phyloP scores from a whole-genome alignment of 208 protist species.

The Trypanosoma grayi region DNA sequence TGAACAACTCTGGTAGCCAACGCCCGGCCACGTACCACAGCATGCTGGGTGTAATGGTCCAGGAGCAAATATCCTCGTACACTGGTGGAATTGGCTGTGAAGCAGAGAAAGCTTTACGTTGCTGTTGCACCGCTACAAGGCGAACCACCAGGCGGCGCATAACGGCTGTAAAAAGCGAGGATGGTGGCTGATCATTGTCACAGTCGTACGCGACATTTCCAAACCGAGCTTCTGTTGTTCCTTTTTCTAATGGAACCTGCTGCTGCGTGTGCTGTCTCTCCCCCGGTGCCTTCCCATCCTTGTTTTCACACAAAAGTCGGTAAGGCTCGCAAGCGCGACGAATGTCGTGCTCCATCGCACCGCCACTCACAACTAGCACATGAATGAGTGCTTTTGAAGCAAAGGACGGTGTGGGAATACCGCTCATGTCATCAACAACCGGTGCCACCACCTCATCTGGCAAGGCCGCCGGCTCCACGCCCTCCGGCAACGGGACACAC shows the following conservation, averaged over 20 bases:
- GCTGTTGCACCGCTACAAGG: constrained; percentile 34
- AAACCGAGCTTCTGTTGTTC: constrained; percentile 28
- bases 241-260: no score
- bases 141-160: constrained; percentile 57
- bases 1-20: constrained; percentile 64
- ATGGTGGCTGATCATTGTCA: background rate
- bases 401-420: constrained; percentile 1
- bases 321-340: constrained; percentile 68
- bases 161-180: constrained; percentile 41
- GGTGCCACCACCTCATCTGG: constrained; percentile 17
- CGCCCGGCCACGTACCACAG: constrained; percentile 70
- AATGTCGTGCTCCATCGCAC: constrained; percentile 88
- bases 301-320: constrained; percentile 28
- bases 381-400: constrained; percentile 29
- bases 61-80: constrained; percentile 51
- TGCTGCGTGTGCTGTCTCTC: background rate
- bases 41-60: constrained; percentile 67
- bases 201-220: constrained; percentile 61
- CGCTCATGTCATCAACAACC: background rate
- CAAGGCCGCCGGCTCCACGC: constrained; percentile 8
- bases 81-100: constrained; percentile 20
- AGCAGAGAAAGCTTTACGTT: constrained; percentile 4
- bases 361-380: constrained; percentile 76
- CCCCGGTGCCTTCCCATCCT: constrained; percentile 35
- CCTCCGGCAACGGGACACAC: constrained; percentile 35